Base-by-base conservation (phyloP, 1,139 yeast genomes). In the Hyphopichia pseudoburtonii region DNA sequence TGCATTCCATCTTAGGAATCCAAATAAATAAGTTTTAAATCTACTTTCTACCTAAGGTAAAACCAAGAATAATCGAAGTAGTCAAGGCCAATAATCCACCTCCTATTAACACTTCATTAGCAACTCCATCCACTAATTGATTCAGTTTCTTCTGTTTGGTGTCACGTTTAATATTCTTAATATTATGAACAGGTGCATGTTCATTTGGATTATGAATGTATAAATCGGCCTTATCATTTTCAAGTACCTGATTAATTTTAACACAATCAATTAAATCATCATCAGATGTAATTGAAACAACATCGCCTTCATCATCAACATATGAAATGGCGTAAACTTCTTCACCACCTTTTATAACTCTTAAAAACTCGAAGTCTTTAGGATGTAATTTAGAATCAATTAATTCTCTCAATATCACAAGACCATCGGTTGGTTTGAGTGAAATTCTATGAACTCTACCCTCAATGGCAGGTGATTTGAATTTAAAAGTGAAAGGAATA, bases 261-360 rank as follows among this genome's bases (percentile, higher is more conserved):
- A 85, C 78, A 54, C 95, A 87, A 44, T 87, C 95, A 17, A 68
- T 50, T 39, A 88, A 70, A 54, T 88, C 96, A 47, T 73, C 75
- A 48, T 83, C 85, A 2, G 87, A 75, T 0, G 94, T 83, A 30
- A 88, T 80, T 2, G 88, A 81, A 17, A 88, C 87, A 5, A 83
- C 64, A 56, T 88, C 96, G 4, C 87, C 86, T 51, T 88, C 96
- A 51, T 88, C 96, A 54, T 88, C 96, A 22, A 82, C 59, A 50
- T 87, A 88, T 43, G 90, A 81, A 34, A 87, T 75, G 1, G 88
- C 89, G 57, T 80, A 84, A 1, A 58, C 62, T 4, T 64, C 65
- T 4, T 51, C 34, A 41, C 52, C 43, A 32, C 59, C 56, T 22
- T 42, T 42, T 5, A 47, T 41, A 7, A 59, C 54, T 16, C 44